Base-by-base conservation (phyloP, 2,329 filamentous ascomycete species). In the Clonostachys solani region DNA sequence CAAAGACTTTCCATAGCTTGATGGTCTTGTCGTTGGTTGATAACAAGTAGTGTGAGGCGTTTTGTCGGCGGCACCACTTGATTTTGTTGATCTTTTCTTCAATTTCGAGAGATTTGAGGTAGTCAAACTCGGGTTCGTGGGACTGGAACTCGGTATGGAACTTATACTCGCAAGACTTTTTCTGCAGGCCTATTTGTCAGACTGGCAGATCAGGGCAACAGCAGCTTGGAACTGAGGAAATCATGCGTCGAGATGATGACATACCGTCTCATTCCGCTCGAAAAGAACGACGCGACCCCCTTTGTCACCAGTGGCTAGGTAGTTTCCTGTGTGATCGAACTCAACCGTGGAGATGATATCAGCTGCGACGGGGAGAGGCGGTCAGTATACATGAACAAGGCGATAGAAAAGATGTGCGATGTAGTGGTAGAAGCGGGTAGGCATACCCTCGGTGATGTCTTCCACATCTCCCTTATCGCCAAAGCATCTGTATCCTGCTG, bases 61-160 rank as follows among this genome's bases (percentile, higher is more conserved):
- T 99, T 72, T 97, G 92, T 71, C 94, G 86, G 64, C 88, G 86
- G 70, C 94, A 99, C 94, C 94, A 99, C 72, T 97, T 99, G 75
- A 99, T 99, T 79, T 99, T 99, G 81, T 99, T 99, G 80, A 99
- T 99, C 77, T 99, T 99, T 73, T 99, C 94, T 79, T 99, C 94
- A 64, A 99, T 99, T 72, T 99, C 94, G 59, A 99, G 81, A 34
- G 94, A 99, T 73, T 99, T 99, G 56, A 99, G 83, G 68, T 99
- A 99, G 71, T 99, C 94, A 70, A 99, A 99, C 71, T 99, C 94
- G 53, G 94, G 94, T 67, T 99, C 94, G 74, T 99, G 94, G 60
- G 94, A 99, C 75, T 99, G 94, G 62, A 99, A 99, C 66, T 99
- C 94, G 68, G 94, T 99, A 71, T 99, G 94, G 69, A 99, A 99